A percentile compares a stretch with the other conserved stretches of the same genome.
These are phyloP conservation scores for Tubosaeta sp. DNA, from an alignment of 768 basidiomycete genomes.

Conservation along the genomic window DNA sequence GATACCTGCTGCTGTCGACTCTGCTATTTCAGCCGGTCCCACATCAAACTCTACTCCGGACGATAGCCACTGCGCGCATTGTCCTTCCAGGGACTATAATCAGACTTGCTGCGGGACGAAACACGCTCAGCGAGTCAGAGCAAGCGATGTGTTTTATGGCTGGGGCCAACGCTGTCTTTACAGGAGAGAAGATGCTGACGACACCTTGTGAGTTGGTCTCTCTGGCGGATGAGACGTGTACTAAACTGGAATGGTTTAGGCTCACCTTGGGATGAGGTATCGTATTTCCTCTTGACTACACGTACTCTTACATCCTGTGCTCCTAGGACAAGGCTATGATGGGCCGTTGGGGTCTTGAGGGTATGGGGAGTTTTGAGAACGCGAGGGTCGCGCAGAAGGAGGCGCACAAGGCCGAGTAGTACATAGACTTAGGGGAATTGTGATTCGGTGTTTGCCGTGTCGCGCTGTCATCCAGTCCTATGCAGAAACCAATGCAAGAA, in stretches of 20 bases:
- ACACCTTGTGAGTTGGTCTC: conserved; percentile 73
- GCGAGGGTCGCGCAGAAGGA: conserved; percentile 54
- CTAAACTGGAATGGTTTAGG: conserved; percentile 39
- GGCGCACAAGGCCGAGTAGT: conserved; percentile 19
- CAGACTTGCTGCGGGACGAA: conserved; percentile 89
- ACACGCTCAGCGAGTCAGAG: conserved; percentile 82
- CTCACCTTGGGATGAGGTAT: conserved; percentile 90
- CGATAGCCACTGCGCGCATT: conserved; percentile 92
- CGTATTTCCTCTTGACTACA: conserved; percentile 7
- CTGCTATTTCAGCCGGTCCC: conserved; percentile 57
- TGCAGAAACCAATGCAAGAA: conserved; percentile 31
- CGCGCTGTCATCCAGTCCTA: not conserved
- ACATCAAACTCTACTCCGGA: conserved; percentile 82
- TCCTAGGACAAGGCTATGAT: conserved; percentile 89
- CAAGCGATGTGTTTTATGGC: conserved; percentile 99
- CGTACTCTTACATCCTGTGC: not conserved
- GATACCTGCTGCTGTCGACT: conserved; percentile 6
- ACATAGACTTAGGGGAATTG: not conserved
- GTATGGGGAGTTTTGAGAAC: conserved; percentile 89
- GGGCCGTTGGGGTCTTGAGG: conserved; percentile 85
- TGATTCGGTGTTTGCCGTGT: conserved; percentile 24
- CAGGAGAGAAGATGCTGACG: conserved; percentile 97
- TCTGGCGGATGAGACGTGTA: not conserved
- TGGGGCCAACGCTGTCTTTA: conserved; percentile 97
- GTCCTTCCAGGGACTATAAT: conserved; percentile 92